Base-by-base conservation (phyloP, 192 early-diverging fungal genomes). In the Haplosporangium gracile region DNA sequence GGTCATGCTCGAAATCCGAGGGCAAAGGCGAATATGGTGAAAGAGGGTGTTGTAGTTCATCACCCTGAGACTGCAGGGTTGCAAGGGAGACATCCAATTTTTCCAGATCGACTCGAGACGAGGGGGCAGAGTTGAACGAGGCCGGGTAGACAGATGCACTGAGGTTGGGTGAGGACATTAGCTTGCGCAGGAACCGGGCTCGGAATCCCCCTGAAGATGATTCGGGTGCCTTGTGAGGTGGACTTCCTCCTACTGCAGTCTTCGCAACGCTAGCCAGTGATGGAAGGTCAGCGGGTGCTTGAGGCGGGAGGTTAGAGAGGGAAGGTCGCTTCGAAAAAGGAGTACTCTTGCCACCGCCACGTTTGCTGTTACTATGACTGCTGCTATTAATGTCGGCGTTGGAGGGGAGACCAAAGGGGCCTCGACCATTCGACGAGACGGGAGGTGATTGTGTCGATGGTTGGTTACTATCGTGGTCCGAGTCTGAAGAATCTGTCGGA, bases 1-100 rank as follows among this genome's bases (percentile, higher is more conserved):
- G 49, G 9, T 85, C 83, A 32, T 85, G 83, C 68, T 80, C 83
- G 65, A 76, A 85, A 26, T 85, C 78, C 18, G 73, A 83, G 16
- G 51, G 32, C 5, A 75, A 39, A 26, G 81, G 73, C 20, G 80
- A 76, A n/a, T 74, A 71, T 1, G 81, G 55, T 26, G 81, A 82
- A 34, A 11, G 39, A 2, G 24, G 38, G n/a, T 36, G 51, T 0
- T 26, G 6, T 8, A 0, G 75, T n/a, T 38, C 34, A 13, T 60
- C 45, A 24, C 36, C 36, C 2, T 6, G n/a, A 29, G 73, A 55
- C 24, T 34, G 26, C 47, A 36, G 18, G 22, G 51, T 57, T 8
- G 49, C 26, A n/a, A 15, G 18, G 34, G 53, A 39, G 34, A 34
- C 24, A 36, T 32, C 26, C n/a, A 65, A 65, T 32, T 65, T 13